Evolutionary conservation across 2,329 filamentous ascomycete genomes (phyloP).

Genomic region (Xylariaceae sp.): DNA sequence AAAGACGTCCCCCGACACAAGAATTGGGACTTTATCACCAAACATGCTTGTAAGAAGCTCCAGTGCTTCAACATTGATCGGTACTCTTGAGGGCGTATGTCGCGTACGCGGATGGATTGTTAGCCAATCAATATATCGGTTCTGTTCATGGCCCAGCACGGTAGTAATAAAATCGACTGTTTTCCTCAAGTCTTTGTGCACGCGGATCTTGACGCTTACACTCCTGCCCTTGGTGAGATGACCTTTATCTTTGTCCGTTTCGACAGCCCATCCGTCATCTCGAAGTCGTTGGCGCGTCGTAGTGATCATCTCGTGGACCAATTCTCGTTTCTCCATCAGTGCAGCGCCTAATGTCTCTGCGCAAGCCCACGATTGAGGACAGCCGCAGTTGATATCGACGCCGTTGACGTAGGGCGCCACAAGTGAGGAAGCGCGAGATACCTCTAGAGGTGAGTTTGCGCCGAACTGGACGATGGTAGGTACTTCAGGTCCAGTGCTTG

Average conservation of each 20-base stretch:
- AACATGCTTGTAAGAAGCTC: conserved; percentile 50
- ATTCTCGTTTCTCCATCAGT: conserved; percentile 61
- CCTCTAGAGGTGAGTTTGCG: conserved; percentile 56
- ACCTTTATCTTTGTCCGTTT: conserved; percentile 20
- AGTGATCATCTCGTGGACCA: conserved; percentile 63
- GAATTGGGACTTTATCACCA: conserved; percentile 53
- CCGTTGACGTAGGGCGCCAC: conserved; percentile 60
- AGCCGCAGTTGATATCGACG: conserved; percentile 69
- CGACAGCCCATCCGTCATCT: conserved; percentile 51
- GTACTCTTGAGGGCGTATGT: conserved; percentile 55
- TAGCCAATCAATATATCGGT: conserved; percentile 60
- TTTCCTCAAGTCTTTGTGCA: conserved; percentile 59
- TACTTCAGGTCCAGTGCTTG: conserved; percentile 45
- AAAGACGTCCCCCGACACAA: conserved; percentile 69
- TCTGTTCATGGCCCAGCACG: conserved; percentile 49
- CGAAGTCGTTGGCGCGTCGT: conserved; percentile 51
- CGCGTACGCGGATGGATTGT: conserved; percentile 66
- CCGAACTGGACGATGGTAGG: conserved; percentile 67
- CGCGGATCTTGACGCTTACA: conserved; percentile 67
- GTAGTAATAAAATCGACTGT: conserved; percentile 61
- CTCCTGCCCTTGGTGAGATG: conserved; percentile 45
- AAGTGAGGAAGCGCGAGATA: conserved; percentile 59
- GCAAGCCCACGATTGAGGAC: conserved; percentile 69
- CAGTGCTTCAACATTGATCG: conserved; percentile 60
- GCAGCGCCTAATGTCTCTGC: conserved; percentile 64